Evolutionary conservation across 164 flowering plant genomes (phyloP).

Genomic region (Vitis labrusca): DNA sequence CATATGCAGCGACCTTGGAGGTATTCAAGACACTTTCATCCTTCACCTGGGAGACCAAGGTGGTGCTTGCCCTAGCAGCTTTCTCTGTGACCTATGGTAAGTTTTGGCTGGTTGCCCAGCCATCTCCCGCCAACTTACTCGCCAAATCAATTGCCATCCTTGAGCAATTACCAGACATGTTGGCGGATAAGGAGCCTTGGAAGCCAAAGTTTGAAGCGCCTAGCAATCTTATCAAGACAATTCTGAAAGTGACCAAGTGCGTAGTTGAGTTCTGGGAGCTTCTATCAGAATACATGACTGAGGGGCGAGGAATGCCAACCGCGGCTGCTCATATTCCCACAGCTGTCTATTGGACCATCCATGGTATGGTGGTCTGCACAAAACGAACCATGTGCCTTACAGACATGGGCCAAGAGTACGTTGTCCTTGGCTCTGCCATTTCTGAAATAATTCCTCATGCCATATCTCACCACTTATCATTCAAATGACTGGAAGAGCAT

Average conservation of each 20-base stretch:
- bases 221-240: slow-evolving; percentile 35
- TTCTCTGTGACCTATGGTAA: slow-evolving; percentile 61
- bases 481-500: too few relatives aligned
- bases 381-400: slow-evolving; percentile 41
- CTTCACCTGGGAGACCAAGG: slow-evolving; percentile 67
- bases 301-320: slow-evolving; percentile 29
- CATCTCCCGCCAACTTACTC: slow-evolving; percentile 44
- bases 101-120: slow-evolving; percentile 58
- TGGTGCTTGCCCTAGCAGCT: slow-evolving; percentile 57
- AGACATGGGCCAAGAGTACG: slow-evolving; percentile 56
- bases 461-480: too few relatives aligned
- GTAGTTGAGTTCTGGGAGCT: slow-evolving; percentile 57
- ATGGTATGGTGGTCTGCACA: slow-evolving; percentile 52
- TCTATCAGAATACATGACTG: slow-evolving; percentile 43
- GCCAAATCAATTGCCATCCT: slow-evolving; percentile 53
- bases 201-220: slow-evolving; percentile 48
- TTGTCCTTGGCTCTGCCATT: not conserved
- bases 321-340: slow-evolving; percentile 48
- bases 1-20: slow-evolving; percentile 27
- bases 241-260: slow-evolving; percentile 49
- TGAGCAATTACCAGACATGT: slow-evolving; percentile 54
- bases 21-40: slow-evolving; percentile 33
- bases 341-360: slow-evolving; percentile 62
- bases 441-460: not conserved
- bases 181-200: slow-evolving; percentile 36